A percentile compares a stretch with the other conserved stretches of the same genome.
Conservation (phyloP, 2,329 filamentous ascomycete species). For the Bisporella sp. region DNA sequence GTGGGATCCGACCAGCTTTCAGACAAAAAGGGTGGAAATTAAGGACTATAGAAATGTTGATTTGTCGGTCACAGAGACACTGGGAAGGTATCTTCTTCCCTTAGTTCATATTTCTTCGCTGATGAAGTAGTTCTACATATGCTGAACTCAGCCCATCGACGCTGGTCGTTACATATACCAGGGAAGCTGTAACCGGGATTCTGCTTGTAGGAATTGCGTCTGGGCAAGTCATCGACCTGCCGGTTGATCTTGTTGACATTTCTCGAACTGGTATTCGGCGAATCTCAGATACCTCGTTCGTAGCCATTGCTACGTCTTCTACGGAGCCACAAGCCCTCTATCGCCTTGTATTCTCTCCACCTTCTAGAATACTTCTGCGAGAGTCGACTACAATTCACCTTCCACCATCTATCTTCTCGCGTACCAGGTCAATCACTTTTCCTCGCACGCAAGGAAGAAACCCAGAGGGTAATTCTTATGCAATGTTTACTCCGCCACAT, state of each 20-base stretch:
- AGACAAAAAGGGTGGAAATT: conserved; percentile 27
- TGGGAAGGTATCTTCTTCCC: conserved; percentile 11
- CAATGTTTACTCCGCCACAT: conserved; percentile 41
- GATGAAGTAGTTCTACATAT: conserved; percentile 33
- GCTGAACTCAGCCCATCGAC: conserved; percentile 29
- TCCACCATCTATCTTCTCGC: conserved; percentile 27
- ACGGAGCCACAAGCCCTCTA: conserved; percentile 29
- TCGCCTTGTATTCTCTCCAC: conserved; percentile 25
- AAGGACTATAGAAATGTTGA: conserved; percentile 35
- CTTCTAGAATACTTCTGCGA: conserved; percentile 26
- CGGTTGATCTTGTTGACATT: conserved; percentile 29
- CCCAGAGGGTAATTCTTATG: conserved; percentile 15
- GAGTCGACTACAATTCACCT: conserved; percentile 29
- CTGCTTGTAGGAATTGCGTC: conserved; percentile 33
- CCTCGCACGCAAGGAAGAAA: conserved; percentile 21
- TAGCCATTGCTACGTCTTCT: conserved; percentile 32
- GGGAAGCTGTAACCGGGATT: conserved; percentile 27
- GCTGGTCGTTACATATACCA: conserved; percentile 29
- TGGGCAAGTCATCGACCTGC: conserved; percentile 26
- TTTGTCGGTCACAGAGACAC: conserved; percentile 24
- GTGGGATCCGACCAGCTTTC: conserved; percentile 22
- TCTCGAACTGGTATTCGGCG: conserved; percentile 29
- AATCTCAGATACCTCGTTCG: conserved; percentile 29
- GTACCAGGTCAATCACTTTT: conserved; percentile 31
- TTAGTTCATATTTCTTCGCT: conserved; percentile 19